These are phyloP conservation scores for Zangia roseola DNA, from an alignment of 768 basidiomycete genomes.

Conservation along the genomic window DNA sequence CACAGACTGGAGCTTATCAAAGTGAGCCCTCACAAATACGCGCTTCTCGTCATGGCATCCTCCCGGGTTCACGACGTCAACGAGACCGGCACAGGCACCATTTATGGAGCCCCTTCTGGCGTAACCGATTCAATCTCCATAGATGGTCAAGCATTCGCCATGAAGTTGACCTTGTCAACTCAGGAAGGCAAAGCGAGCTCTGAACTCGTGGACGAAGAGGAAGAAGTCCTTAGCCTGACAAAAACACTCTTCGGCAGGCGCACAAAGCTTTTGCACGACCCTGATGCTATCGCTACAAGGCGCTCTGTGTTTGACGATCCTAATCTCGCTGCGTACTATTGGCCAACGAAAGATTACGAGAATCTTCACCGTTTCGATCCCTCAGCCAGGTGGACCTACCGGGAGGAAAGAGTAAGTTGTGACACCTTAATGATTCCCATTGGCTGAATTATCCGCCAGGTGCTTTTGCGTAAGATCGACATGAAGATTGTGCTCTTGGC, in stretches of 20 bases:
- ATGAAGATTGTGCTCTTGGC: conserved; percentile 62
- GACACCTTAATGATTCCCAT: background rate
- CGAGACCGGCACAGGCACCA: background rate
- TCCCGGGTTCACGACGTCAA: background rate
- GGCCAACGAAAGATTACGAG: conserved; percentile 53
- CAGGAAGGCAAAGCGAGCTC: background rate
- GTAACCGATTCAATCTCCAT: background rate
- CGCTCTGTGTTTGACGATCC: conserved; percentile 55
- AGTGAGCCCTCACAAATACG: background rate
- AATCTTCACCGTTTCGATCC: conserved; percentile 58
- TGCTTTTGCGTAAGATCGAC: conserved; percentile 53
- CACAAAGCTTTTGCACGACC: conserved; percentile 9
- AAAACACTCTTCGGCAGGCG: conserved; percentile 5
- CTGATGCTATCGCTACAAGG: conserved; percentile 45
- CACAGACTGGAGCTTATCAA: no score
- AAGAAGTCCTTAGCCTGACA: conserved; percentile 7
- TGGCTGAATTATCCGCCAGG: conserved; percentile 27
- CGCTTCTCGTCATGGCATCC: background rate
- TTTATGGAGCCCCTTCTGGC: no score
- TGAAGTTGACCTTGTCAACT: background rate
- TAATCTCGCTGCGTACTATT: conserved; percentile 39
- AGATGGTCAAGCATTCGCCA: background rate
- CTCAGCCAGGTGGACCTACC: conserved; percentile 55
- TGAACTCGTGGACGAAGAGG: conserved; percentile 10
- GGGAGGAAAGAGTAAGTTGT: conserved; percentile 47